Conservation (phyloP, 768 basidiomycete species). For the Suillus decipiens region DNA sequence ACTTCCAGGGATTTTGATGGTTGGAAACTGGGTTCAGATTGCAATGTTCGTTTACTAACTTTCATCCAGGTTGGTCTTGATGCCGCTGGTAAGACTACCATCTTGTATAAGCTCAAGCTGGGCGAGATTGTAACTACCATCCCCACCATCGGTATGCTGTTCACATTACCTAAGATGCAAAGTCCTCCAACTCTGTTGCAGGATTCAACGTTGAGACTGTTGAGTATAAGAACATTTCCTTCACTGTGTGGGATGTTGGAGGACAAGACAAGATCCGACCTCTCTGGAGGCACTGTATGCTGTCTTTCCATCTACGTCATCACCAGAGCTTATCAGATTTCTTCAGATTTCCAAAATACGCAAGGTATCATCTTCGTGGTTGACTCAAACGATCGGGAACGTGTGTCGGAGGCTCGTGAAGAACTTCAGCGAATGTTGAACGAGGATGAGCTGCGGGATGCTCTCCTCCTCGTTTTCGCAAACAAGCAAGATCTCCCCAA, state of each 20-base stretch:
- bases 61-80: slow-evolving; percentile 88
- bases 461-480: slow-evolving; percentile 97
- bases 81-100: slow-evolving; percentile 98
- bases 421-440: slow-evolving; percentile 99
- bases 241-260: slow-evolving; percentile 99
- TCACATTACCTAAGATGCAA: slow-evolving; percentile 9
- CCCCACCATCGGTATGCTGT: slow-evolving; percentile 91
- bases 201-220: slow-evolving; percentile 99
- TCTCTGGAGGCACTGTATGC: slow-evolving; percentile 99
- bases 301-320: slow-evolving; percentile 14
- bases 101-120: slow-evolving; percentile 98
- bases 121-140: slow-evolving; percentile 99
- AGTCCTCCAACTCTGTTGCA: slow-evolving; percentile 36
- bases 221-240: slow-evolving; percentile 99
- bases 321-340: slow-evolving; percentile 16
- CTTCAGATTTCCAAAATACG: slow-evolving; percentile 98
- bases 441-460: slow-evolving; percentile 98
- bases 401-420: slow-evolving; percentile 98
- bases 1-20: slow-evolving; percentile 92
- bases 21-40: slow-evolving; percentile 33
- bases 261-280: slow-evolving; percentile 99
- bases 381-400: slow-evolving; percentile 99
- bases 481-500: slow-evolving; percentile 99
- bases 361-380: slow-evolving; percentile 99
- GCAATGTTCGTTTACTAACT: slow-evolving; percentile 14